Evolutionary conservation across 495 filamentous ascomycete species (phyloP), one percentile per base, ranked within the genome.

Genomic region (Penicillium lagena): DNA sequence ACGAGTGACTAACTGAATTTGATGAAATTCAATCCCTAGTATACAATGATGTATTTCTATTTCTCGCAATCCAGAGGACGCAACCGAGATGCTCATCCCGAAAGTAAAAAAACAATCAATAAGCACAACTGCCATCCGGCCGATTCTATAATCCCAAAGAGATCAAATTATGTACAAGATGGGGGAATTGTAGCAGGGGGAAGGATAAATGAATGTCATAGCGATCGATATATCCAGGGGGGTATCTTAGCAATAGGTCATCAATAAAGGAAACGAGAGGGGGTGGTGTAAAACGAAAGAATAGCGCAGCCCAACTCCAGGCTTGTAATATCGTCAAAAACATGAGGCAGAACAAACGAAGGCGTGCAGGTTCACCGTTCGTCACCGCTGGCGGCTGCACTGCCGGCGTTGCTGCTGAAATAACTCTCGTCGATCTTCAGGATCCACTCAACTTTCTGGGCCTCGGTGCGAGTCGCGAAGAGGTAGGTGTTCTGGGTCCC

Each of bases 381-480:
- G 36, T 50, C 51, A 28, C 58, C 46, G 40, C 58, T 70, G 27
- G 52, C 42, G 13, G 46, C 49, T 12, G 60, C 48, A 41, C 59
- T 57, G 27, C 58, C 54, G n/a, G 48, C 60, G 39, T 60, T 58
- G 39, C 54, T 70, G 45, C 62, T 72, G 43, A 80, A 79, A 46
- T 75, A 80, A 47, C 73, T 74, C 56, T 78, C 68, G 58, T 83
- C 79, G 36, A 96, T 85, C 56, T 81, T 82, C 52, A 87, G 69
- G 52, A 97, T 93, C 93, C 93, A 98, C 58, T 96, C 90, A 17
- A 89, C 80, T 70, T 94, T 95, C 56, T 96, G 89, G 11, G 80
- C 70, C 68, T 96, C 90, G 45, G 78, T 88, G 38, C 89, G 72
- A 35, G 88, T 86, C 17, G 88, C 87, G 66, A 99, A 97, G 40